Evolutionary conservation across 352 stramenopile genomes (phyloP).

Genomic region (Globisporangium parvum): DNA sequence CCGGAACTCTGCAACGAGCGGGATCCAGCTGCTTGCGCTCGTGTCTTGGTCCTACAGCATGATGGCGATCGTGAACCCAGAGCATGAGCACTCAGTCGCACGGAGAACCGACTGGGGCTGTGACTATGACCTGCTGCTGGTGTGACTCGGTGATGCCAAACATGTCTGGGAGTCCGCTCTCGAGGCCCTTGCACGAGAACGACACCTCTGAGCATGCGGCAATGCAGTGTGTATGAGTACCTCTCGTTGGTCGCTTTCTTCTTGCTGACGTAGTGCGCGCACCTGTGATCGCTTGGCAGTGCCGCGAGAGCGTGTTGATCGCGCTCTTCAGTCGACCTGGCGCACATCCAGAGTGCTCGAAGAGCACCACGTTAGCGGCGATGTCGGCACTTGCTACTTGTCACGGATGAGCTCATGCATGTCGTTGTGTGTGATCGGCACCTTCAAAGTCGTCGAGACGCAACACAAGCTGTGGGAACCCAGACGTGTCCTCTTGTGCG

Average conservation of each 20-base stretch:
- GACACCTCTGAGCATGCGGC: constrained; percentile 13
- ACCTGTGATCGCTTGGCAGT: constrained; percentile 55
- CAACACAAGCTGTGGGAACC: constrained; percentile 24
- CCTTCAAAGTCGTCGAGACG: constrained; percentile 38
- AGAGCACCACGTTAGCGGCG: not conserved
- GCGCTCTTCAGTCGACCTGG: constrained; percentile 30
- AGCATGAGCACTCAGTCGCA: not conserved
- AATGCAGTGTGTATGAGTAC: not conserved
- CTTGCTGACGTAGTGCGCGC: not conserved
- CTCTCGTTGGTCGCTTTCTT: not conserved
- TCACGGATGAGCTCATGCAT: too few species aligned
- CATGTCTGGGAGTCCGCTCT: constrained; percentile 8
- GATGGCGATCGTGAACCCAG: too few species aligned
- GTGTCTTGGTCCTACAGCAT: constrained; percentile 7
- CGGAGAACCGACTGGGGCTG: not conserved
- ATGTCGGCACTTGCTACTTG: not conserved
- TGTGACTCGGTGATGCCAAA: not conserved
- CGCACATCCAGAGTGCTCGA: not conserved
- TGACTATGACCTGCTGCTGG: not conserved
- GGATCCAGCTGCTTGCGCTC: constrained; percentile 15
- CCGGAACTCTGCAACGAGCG: constrained; percentile 41
- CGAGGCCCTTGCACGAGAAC: constrained; percentile 17
- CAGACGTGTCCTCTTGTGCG: not conserved
- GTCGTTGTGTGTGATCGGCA: constrained; percentile 1
- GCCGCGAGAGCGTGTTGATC: constrained; percentile 40